Percentiles rank a stretch among this genome's conserved stretches.
Evolutionary conservation across 202 grass and related monocot species (phyloP).

Genomic region (Setaria viridis): DNA sequence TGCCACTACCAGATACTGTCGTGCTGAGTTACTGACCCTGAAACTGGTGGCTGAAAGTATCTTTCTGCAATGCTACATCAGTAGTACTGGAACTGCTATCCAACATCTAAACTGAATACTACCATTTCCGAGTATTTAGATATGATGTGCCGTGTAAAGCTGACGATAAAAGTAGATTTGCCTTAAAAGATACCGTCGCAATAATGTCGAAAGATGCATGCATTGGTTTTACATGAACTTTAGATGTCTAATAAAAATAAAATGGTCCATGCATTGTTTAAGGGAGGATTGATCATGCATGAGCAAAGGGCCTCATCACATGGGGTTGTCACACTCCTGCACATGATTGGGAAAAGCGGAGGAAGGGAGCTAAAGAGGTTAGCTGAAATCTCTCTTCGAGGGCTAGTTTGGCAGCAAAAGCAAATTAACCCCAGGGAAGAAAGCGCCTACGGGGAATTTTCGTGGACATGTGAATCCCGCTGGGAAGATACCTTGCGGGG

Average conservation of each 20-base stretch:
- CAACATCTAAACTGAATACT: not conserved
- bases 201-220: not conserved
- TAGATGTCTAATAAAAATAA: not conserved
- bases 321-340: slow-evolving; percentile 39
- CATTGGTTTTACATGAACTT: not conserved
- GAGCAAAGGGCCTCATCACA: not conserved
- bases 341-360: slow-evolving; percentile 21
- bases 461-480: too few species aligned
- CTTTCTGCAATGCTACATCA: not conserved
- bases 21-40: too few species aligned
- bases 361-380: not conserved
- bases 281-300: too few species aligned
- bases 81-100: not conserved
- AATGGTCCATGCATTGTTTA: not conserved
- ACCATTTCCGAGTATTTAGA: not conserved
- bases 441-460: too few species aligned
- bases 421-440: too few species aligned
- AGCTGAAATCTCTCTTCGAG: not conserved
- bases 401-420: too few species aligned
- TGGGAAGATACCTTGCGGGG: too few species aligned
- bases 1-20: not conserved
- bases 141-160: not conserved
- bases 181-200: not conserved
- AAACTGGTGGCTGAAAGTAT: not conserved
- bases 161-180: not conserved